phyloP scores from a whole-genome alignment of 768 basidiomycete species.

The Terana coerulea region DNA sequence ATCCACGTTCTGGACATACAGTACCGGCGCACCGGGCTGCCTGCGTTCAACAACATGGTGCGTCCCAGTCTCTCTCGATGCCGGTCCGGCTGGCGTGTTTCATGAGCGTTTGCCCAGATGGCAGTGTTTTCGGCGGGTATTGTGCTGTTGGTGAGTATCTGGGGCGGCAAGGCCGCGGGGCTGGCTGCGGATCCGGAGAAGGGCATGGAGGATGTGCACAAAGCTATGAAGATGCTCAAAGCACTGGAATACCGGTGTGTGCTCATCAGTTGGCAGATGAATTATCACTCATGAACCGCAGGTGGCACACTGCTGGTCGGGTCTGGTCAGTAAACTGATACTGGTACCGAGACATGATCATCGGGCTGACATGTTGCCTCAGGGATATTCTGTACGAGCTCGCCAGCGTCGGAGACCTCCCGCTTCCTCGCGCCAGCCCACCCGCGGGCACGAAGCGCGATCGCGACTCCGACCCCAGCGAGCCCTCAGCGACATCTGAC shows the following conservation, averaged over 20 bases:
- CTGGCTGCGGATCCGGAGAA: conserved; percentile 31
- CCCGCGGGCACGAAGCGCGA: conserved; percentile 56
- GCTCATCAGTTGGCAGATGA: background rate
- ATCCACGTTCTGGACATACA: conserved; percentile 44
- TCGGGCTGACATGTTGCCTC: background rate
- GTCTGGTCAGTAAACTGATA: conserved; percentile 39
- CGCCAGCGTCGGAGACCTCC: conserved; percentile 67
- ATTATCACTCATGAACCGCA: conserved; percentile 14
- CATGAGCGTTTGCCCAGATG: conserved; percentile 23
- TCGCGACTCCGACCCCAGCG: conserved; percentile 49
- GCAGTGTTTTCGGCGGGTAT: conserved; percentile 40
- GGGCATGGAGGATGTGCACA: conserved; percentile 43
- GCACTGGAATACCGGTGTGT: conserved; percentile 33
- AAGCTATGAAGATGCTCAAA: conserved; percentile 41
- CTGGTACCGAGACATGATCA: too few relatives aligned
- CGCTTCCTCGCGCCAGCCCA: conserved; percentile 56
- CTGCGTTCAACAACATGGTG: conserved; percentile 29
- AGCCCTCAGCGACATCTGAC: conserved; percentile 6
- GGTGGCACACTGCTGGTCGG: conserved; percentile 47
- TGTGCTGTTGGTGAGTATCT: conserved; percentile 46
- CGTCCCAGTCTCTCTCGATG: conserved; percentile 3
- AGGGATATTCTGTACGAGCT: conserved; percentile 77
- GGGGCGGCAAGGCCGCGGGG: conserved; percentile 39
- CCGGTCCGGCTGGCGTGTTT: background rate
- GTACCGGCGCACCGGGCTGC: conserved; percentile 23